Evolutionary conservation across 805 yeast genomes (phyloP).

Genomic region (Soucietia sequanensis): DNA sequence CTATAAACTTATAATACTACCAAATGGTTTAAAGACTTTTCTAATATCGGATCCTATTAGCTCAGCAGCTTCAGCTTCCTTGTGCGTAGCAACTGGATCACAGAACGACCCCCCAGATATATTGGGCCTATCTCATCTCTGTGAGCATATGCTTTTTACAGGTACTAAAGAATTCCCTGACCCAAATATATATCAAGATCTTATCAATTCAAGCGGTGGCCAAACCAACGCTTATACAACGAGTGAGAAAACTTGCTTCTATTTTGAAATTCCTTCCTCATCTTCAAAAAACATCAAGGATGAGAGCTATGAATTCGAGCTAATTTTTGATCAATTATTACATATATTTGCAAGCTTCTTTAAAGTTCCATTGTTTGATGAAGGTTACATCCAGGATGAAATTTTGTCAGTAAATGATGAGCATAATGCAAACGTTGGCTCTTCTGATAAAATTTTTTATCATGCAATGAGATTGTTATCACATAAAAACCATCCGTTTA

Average conservation of each 20-base stretch:
- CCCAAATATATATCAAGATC: constrained; percentile 44
- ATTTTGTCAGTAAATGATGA: constrained; percentile 65
- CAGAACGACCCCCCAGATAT: constrained; percentile 68
- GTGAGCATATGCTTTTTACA: constrained; percentile 25
- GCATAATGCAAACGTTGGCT: constrained; percentile 52
- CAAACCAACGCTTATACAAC: constrained; percentile 65
- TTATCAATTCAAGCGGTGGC: constrained; percentile 52
- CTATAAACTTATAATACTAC: constrained; percentile 48
- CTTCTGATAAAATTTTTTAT: constrained; percentile 46
- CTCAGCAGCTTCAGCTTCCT: constrained; percentile 62
- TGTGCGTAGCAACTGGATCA: constrained; percentile 80
- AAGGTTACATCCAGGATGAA: constrained; percentile 45
- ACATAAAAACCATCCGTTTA: constrained; percentile 49
- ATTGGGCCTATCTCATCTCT: constrained; percentile 78
- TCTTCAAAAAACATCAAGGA: constrained; percentile 12
- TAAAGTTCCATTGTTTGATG: constrained; percentile 49
- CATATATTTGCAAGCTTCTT: constrained; percentile 53
- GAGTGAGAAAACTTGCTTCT: constrained; percentile 63
- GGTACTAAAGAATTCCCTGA: constrained; percentile 57
- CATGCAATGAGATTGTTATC: constrained; percentile 60
- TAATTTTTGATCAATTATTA: constrained; percentile 46
- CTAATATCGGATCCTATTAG: constrained; percentile 75
- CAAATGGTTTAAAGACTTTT: constrained; percentile 68
- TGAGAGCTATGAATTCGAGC: constrained; percentile 13
- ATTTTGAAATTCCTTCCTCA: constrained; percentile 56